A percentile compares a stretch with the other conserved stretches of the same genome.
Evolutionary conservation across 192 early-diverging fungal genomes (phyloP).

Genomic region (Allomyces macrogynus): DNA sequence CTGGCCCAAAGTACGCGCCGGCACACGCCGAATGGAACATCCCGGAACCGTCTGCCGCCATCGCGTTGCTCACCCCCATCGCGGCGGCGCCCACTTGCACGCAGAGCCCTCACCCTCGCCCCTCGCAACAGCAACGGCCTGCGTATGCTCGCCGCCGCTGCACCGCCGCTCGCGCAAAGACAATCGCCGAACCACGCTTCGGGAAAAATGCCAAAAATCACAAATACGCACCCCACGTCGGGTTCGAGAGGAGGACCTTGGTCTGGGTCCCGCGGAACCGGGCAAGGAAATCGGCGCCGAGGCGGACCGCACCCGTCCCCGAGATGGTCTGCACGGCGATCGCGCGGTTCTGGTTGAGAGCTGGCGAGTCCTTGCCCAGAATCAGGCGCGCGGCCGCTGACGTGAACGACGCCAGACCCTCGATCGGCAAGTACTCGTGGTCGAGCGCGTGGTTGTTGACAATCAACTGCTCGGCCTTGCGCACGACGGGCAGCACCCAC

Average conservation of each 20-base stretch:
- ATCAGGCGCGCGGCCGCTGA: constrained; percentile 60
- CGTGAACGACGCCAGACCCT: constrained; percentile 57
- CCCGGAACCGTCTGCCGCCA: too few species aligned
- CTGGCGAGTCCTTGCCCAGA: constrained; percentile 52
- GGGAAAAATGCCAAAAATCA: background rate
- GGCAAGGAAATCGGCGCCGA: constrained; percentile 64
- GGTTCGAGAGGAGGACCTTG: constrained; percentile 72
- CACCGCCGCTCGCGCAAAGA: constrained; percentile 1
- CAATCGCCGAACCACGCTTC: background rate
- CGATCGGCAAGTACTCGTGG: constrained; percentile 89
- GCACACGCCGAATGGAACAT: too few species aligned
- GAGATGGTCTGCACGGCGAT: constrained; percentile 74
- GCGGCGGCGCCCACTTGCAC: too few species aligned
- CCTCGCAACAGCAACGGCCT: too few species aligned
- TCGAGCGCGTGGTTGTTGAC: constrained; percentile 45
- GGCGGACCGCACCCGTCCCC: constrained; percentile 77
- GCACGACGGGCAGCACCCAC: constrained; percentile 83
- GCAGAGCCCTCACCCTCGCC: too few species aligned
- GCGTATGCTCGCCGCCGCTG: too few species aligned
- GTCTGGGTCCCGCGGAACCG: constrained; percentile 41
- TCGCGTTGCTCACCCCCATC: too few species aligned
- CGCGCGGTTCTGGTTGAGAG: constrained; percentile 47
- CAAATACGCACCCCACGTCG: constrained; percentile 67
- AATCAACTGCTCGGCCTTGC: constrained; percentile 64
- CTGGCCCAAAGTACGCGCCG: too few species aligned